Conservation (phyloP, 2,329 filamentous ascomycete species). For the Phialophora macrospora region DNA sequence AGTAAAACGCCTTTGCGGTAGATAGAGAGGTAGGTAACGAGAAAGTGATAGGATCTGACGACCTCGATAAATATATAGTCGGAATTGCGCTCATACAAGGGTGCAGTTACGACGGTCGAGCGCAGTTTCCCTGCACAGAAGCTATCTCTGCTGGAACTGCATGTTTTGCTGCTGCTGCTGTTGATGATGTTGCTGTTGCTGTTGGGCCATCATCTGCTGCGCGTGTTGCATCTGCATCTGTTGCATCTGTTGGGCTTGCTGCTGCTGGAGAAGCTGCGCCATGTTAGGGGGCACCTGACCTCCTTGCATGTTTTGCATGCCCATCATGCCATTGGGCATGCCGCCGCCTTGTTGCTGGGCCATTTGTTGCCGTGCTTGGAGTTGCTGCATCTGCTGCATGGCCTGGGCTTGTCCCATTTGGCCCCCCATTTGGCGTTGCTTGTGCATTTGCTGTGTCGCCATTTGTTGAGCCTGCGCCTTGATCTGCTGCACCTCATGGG, state of each 20-base stretch:
- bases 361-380: slow-evolving; percentile 22
- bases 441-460: slow-evolving; percentile 27
- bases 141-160: slow-evolving; percentile 35
- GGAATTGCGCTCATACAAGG: background rate
- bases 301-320: slow-evolving; percentile 27
- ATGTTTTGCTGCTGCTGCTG: slow-evolving; percentile 33
- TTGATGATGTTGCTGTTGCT: slow-evolving; percentile 28
- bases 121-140: background rate
- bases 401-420: slow-evolving; percentile 6
- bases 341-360: slow-evolving; percentile 29
- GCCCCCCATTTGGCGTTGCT: slow-evolving; percentile 19
- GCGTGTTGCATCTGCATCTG: slow-evolving; percentile 38
- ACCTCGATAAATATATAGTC: background rate
- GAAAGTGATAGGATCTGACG: background rate
- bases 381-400: slow-evolving; percentile 24
- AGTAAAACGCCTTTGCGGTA: background rate
- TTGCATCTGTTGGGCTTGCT: slow-evolving; percentile 39
- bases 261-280: slow-evolving; percentile 34
- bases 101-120: background rate
- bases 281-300: slow-evolving; percentile 30
- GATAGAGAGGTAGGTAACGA: background rate
- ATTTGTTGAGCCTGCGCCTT: slow-evolving; percentile 29
- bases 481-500: slow-evolving; percentile 30
- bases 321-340: slow-evolving; percentile 35
- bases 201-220: slow-evolving; percentile 36